Percentiles rank a stretch among this genome's conserved stretches.
Conservation (phyloP, 225 moss, liverwort and hornwort genomes). For the Bryoerythrophyllum caledonicum region DNA sequence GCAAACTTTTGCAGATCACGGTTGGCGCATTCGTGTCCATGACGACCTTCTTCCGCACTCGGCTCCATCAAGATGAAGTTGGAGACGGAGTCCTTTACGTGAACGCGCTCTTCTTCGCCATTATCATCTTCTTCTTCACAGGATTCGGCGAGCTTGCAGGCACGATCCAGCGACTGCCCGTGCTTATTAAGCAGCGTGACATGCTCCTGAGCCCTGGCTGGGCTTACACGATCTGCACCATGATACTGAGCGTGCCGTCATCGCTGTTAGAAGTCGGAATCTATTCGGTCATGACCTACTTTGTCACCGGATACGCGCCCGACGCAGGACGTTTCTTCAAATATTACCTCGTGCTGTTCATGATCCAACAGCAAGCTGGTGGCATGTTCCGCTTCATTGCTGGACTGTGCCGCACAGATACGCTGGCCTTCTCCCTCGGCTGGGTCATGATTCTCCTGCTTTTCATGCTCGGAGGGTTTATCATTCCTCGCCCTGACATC, state of each 20-base stretch:
- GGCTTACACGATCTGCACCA: constrained; percentile 45
- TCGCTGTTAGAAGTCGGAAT: constrained; percentile 42
- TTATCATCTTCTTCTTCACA: constrained; percentile 59
- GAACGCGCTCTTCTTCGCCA: constrained; percentile 61
- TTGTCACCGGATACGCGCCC: constrained; percentile 42
- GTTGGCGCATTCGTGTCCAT: constrained; percentile 44
- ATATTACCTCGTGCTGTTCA: constrained; percentile 36
- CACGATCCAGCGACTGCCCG: constrained; percentile 55
- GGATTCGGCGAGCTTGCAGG: constrained; percentile 64
- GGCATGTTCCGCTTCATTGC: constrained; percentile 65
- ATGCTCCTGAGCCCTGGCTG: constrained; percentile 55
- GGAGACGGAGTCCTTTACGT: constrained; percentile 40
- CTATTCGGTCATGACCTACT: constrained; percentile 40
- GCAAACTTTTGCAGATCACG: constrained; percentile 40
- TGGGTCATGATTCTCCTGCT: constrained; percentile 40
- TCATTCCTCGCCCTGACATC: constrained; percentile 48
- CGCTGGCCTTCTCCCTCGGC: constrained; percentile 51
- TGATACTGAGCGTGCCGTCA: constrained; percentile 52
- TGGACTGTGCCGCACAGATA: constrained; percentile 46
- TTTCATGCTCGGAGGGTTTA: constrained; percentile 60
- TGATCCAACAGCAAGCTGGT: constrained; percentile 43
- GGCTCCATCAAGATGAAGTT: constrained; percentile 36
- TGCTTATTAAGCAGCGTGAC: constrained; percentile 65
- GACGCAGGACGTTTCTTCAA: constrained; percentile 57
- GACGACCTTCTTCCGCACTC: constrained; percentile 57